Evolutionary conservation across 257 asterid genomes (phyloP), one percentile per base, ranked within the genome.

Genomic region (Eustoma russellianum): DNA sequence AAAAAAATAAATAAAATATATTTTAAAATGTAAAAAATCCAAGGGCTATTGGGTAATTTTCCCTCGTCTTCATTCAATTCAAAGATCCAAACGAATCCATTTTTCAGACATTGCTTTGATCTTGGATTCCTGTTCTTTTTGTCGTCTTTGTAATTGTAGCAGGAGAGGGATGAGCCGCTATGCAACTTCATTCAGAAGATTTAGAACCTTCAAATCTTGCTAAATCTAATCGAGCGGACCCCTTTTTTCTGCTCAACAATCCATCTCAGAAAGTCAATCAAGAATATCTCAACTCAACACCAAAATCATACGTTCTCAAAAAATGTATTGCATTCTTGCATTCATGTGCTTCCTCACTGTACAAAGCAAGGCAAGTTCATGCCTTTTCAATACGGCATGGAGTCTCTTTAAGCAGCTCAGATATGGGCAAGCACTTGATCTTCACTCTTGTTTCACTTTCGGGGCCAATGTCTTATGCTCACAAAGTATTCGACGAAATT

Each of bases 321-420:
- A 79, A 83, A 81, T 83, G 96, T 81, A 72, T 79, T 33, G 89
- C 92, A 10, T 76, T 86, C 24, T 64, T 86, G 65, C 76, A 69
- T 57, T 75, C 96, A 5, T 77, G 96, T 68, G 86, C 83, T 53
- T 71, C 92, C 45, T 79, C 85, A 28, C 30, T 66, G 47, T 68
- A 76, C 64, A 87, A 81, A 70, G 56, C 77, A 52, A 70, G 70
- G 71, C 92, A 81, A 64, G 69, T 81, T 41, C 94, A 79, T 60
- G 92, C 94, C 64, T 87, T 87, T 53, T 71, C 96, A 55, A 45
- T 87, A 77, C 56, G 94, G 55, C 83, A 70, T 17, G 92, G 87
- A 28, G 69, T 81, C 47, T 79, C 85, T 33, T 53, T 81, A 10
- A 63, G 76, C 61, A 54, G 70, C 61, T 77, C 79, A 9, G 74